Conservation (phyloP, 306 rosid genomes). For the Pyrus communis region DNA sequence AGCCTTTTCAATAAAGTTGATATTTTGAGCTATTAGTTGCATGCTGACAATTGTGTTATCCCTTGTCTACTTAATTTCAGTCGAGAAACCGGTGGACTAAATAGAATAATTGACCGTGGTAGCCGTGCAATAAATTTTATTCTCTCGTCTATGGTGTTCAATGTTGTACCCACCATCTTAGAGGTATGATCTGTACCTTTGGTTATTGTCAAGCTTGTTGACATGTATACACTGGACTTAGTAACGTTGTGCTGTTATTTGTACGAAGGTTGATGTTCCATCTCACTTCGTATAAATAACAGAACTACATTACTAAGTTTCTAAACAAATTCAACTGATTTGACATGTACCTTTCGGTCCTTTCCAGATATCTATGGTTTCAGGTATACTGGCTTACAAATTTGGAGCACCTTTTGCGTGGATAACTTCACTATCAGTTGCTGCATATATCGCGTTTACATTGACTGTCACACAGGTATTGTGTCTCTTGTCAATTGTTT, state of each 20-base stretch:
- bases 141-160: slow-evolving; percentile 95
- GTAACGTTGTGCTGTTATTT: neutral
- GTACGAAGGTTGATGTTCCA: slow-evolving; percentile 1
- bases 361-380: slow-evolving; percentile 94
- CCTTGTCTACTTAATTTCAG: slow-evolving; percentile 33
- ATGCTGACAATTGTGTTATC: neutral
- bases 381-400: slow-evolving; percentile 95
- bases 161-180: slow-evolving; percentile 83
- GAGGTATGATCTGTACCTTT: slow-evolving; percentile 56
- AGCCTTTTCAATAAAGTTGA: neutral
- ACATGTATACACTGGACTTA: slow-evolving; percentile 8
- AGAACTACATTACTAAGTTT: neutral
- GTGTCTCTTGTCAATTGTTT: slow-evolving; percentile 10
- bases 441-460: slow-evolving; percentile 79
- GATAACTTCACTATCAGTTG: slow-evolving; percentile 92
- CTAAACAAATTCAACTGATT: slow-evolving; percentile 44
- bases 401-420: slow-evolving; percentile 94
- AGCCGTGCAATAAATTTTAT: slow-evolving; percentile 95
- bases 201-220: slow-evolving; percentile 13
- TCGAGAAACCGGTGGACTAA: slow-evolving; percentile 94
- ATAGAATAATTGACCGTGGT: slow-evolving; percentile 96
- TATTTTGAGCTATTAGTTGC: neutral
- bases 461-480: slow-evolving; percentile 83
- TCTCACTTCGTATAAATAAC: slow-evolving; percentile 7
- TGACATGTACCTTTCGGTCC: slow-evolving; percentile 48